phyloP scores from a whole-genome alignment of 2,329 filamentous ascomycete genomes.

The Bisporella sp. region DNA sequence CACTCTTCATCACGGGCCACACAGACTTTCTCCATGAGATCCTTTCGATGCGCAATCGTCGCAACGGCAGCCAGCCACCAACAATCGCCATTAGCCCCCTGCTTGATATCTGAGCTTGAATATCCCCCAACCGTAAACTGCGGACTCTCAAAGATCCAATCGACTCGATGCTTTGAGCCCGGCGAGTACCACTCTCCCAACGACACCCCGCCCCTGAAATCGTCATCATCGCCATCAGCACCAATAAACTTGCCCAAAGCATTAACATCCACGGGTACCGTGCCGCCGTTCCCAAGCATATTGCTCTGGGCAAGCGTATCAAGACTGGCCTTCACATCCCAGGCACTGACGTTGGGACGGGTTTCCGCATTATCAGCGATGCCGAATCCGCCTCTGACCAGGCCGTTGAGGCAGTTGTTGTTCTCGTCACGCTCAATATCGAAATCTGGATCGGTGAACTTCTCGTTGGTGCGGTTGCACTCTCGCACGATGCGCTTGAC shows the following conservation, averaged over 20 bases:
- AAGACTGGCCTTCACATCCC: too few species aligned
- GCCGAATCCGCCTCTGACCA: too few species aligned
- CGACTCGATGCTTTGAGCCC: slow-evolving; percentile 49
- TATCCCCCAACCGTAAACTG: slow-evolving; percentile 72
- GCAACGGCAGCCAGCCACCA: slow-evolving; percentile 80
- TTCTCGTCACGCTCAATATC: slow-evolving; percentile 53
- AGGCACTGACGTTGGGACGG: too few species aligned
- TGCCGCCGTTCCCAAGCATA: too few species aligned
- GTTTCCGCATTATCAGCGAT: too few species aligned
- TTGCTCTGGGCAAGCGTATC: too few species aligned
- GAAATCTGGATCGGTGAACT: slow-evolving; percentile 75
- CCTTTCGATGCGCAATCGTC: slow-evolving; percentile 40
- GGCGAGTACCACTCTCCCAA: not conserved
- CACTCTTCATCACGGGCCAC: slow-evolving; percentile 46
- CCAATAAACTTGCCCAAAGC: too few species aligned
- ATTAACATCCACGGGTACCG: too few species aligned
- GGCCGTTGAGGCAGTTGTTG: slow-evolving; percentile 7
- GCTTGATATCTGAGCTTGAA: slow-evolving; percentile 65
- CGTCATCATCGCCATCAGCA: not conserved
- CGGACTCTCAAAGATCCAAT: slow-evolving; percentile 69
- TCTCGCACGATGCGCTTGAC: slow-evolving; percentile 51
- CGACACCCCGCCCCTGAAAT: not conserved
- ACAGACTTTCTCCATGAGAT: slow-evolving; percentile 20
- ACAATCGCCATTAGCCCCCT: slow-evolving; percentile 74
- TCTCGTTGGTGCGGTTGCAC: slow-evolving; percentile 69